Evolutionary conservation across 495 filamentous ascomycete genomes (phyloP).

Genomic region (Tuber borchii): DNA sequence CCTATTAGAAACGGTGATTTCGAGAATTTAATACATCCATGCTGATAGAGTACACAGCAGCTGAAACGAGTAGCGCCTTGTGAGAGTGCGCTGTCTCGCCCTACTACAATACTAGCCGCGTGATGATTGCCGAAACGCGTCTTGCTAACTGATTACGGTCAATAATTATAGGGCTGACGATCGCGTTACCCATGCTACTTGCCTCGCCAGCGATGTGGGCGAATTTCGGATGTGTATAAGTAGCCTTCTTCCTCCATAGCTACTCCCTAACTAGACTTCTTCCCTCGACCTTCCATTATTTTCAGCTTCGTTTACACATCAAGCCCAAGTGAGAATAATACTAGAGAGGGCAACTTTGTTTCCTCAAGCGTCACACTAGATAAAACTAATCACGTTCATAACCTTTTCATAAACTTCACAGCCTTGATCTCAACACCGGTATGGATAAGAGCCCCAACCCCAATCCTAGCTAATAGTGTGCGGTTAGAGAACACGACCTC

Average conservation of each 20-base stretch:
- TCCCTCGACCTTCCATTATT: background rate
- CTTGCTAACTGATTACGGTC: background rate
- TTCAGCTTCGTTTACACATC: background rate
- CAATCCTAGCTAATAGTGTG: background rate
- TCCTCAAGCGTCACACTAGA: background rate
- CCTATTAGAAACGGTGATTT: background rate
- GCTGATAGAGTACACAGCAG: background rate
- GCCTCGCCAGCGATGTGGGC: background rate
- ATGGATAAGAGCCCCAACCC: background rate
- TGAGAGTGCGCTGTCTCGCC: background rate
- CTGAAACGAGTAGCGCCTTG: background rate
- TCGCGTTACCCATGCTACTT: too few species aligned
- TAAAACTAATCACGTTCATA: background rate
- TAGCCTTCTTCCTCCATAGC: background rate
- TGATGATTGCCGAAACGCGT: background rate
- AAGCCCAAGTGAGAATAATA: background rate
- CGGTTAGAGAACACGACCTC: too few species aligned
- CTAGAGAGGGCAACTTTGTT: background rate
- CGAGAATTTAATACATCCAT: background rate
- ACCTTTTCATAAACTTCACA: background rate
- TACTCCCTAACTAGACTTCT: background rate
- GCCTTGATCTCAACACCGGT: background rate
- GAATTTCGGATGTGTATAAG: background rate
- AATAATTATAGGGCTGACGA: background rate
- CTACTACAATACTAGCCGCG: background rate